These are phyloP conservation scores for Cryphonectria naterciae DNA, from an alignment of 2,329 filamentous ascomycete species.

Conservation along the genomic window DNA sequence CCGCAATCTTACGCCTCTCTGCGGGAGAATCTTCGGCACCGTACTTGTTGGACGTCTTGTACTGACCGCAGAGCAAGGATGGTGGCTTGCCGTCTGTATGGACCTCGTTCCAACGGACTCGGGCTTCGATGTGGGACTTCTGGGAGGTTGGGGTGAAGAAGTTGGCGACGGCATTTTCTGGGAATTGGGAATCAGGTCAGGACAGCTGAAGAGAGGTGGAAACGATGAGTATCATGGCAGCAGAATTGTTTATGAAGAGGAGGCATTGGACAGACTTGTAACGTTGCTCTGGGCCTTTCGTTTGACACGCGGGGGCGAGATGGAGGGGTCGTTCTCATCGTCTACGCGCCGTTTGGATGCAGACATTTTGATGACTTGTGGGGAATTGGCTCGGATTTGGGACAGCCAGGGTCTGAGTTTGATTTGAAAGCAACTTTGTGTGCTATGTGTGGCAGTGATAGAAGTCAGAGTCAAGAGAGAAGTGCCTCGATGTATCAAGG, in stretches of 20 bases:
- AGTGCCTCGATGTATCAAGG: not conserved
- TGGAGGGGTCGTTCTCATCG: constrained; percentile 41
- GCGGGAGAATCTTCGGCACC: constrained; percentile 34
- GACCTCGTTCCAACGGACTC: constrained; percentile 72
- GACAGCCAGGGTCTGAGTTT: not conserved
- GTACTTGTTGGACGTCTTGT: constrained; percentile 46
- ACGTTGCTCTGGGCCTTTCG: constrained; percentile 56
- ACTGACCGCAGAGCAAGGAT: constrained; percentile 77
- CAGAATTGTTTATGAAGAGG: not conserved
- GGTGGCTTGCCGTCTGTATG: constrained; percentile 53
- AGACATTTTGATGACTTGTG: constrained; percentile 18
- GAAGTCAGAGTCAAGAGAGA: not conserved
- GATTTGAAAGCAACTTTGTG: not conserved
- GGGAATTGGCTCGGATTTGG: not conserved
- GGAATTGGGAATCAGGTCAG: constrained; percentile 27
- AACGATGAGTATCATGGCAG: not conserved
- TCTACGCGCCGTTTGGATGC: constrained; percentile 33
- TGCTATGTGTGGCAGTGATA: not conserved
- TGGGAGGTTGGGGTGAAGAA: constrained; percentile 90
- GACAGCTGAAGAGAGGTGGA: not conserved
- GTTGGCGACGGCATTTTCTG: constrained; percentile 72
- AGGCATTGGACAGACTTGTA: constrained; percentile 47
- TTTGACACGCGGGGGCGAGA: constrained; percentile 59
- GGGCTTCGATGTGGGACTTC: constrained; percentile 71
- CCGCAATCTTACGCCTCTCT: constrained; percentile 65